phyloP scores from a whole-genome alignment of 352 stramenopile genomes.

The Globisporangium mamillatum region DNA sequence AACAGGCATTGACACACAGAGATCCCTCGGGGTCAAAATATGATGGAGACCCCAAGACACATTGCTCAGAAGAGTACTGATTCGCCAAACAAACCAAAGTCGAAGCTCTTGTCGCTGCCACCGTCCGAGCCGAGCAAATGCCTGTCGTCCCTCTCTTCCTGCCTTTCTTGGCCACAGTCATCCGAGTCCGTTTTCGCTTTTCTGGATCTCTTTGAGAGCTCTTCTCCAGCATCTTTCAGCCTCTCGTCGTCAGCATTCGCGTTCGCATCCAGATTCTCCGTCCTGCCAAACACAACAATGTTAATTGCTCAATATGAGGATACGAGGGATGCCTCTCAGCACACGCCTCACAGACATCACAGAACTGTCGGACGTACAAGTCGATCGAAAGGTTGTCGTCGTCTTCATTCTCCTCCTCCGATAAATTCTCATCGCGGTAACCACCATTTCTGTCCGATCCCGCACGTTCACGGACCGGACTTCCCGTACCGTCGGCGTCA shows the following conservation, averaged over 20 bases:
- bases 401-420: conserved; percentile 7
- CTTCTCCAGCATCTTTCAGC: neutral
- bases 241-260: neutral
- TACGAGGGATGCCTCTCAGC: neutral
- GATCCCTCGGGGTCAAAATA: no score
- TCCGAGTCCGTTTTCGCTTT: neutral
- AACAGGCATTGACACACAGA: neutral
- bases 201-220: conserved; percentile 15
- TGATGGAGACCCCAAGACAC: neutral
- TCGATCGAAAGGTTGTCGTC: conserved; percentile 55
- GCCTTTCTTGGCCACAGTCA: neutral
- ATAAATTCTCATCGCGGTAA: neutral
- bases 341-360: conserved; percentile 9
- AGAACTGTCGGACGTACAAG: conserved; percentile 33
- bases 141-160: neutral
- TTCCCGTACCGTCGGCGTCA: neutral
- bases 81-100: conserved; percentile 41
- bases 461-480: neutral
- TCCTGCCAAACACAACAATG: conserved; percentile 21
- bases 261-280: conserved; percentile 21
- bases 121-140: neutral
- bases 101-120: conserved; percentile 31
- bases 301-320: neutral
- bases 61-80: no score
- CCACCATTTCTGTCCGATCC: neutral